phyloP scores from a whole-genome alignment of 2,329 filamentous ascomycete species.

The Stagonosporopsis rhizophila region DNA sequence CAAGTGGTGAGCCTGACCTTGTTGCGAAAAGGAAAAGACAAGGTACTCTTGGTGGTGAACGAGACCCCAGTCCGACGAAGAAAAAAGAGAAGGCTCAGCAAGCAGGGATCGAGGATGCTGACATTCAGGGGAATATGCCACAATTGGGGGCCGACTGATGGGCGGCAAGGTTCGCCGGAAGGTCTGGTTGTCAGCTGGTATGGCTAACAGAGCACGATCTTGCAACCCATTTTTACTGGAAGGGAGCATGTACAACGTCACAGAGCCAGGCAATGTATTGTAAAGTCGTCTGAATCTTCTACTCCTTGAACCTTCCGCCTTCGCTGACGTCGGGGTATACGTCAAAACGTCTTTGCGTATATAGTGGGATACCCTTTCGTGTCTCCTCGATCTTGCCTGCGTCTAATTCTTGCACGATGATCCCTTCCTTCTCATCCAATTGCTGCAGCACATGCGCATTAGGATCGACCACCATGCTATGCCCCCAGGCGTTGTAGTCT shows the following conservation, averaged over 20 bases:
- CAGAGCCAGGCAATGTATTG: not conserved
- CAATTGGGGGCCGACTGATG: conserved; percentile 20
- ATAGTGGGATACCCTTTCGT: conserved; percentile 78
- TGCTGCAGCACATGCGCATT: conserved; percentile 82
- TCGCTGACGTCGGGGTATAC: conserved; percentile 90
- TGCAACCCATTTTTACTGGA: not conserved
- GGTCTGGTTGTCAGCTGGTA: not conserved
- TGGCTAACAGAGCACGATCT: not conserved
- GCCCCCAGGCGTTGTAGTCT: conserved; percentile 88
- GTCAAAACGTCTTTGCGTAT: conserved; percentile 87
- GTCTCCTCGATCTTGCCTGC: conserved; percentile 51
- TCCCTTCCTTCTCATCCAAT: conserved; percentile 78
- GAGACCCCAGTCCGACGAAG: conserved; percentile 27
- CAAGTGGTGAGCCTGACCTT: conserved; percentile 25
- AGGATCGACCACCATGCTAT: conserved; percentile 87
- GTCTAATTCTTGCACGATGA: conserved; percentile 68
- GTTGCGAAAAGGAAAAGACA: conserved; percentile 40
- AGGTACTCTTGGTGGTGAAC: conserved; percentile 29
- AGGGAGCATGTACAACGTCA: not conserved
- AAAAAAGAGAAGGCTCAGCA: conserved; percentile 35
- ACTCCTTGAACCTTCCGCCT: conserved; percentile 57
- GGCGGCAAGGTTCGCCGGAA: not conserved
- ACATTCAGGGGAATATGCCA: conserved; percentile 8
- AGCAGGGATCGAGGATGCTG: conserved; percentile 1
- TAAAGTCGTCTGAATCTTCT: not conserved